Base-by-base conservation (phyloP, 2,329 filamentous ascomycete species). In the Trichoderma sp. region DNA sequence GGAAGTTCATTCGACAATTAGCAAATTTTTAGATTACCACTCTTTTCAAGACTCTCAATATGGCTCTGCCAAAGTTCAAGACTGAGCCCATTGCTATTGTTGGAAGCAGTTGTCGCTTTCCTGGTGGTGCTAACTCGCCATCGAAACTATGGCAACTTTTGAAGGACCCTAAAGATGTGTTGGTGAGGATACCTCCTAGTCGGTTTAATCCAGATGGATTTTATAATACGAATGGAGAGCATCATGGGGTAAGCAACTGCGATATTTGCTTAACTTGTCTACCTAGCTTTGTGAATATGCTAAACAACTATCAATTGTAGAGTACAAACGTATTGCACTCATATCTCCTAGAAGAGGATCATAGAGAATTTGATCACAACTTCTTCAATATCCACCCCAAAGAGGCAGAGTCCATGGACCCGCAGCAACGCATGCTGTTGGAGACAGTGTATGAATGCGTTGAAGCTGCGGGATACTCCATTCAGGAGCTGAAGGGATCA, bases 61-160 rank as follows among this genome's bases (percentile, higher is more conserved):
- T 35, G 33, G 11, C 33, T 35, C 13, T 35, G 33, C 33, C 33
- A 35, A 4, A 11, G 11, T 35, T 35, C 33, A 35, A 14, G 13
- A 35, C 13, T 43, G 40, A 70, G 47, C 69, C 69, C 7, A 71
- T 71, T 60, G 69, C 69, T 24, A 65, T 84, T 5, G 74, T 84
- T 53, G 82, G 83, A 21, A 78, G 83, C 70, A 79, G 78, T 5
- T 82, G 81, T 60, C 77, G 80, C 6, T 82, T 84, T 21, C 81
- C 83, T 4, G 81, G 82, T 6, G 75, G 75, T 21, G 81, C 79
- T 2, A 77, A 70, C 0, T 75, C 76, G 2, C 74, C 79, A 0
- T 75, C 78, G 6, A 71, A 72, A 1, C 76, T 84, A 2, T 84
- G 82, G 82, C 33, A 35, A 13, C 33, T 35, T 35, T 35, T 35